Base-by-base conservation (phyloP, 1,139 yeast genomes). In the Candida neerlandica region DNA sequence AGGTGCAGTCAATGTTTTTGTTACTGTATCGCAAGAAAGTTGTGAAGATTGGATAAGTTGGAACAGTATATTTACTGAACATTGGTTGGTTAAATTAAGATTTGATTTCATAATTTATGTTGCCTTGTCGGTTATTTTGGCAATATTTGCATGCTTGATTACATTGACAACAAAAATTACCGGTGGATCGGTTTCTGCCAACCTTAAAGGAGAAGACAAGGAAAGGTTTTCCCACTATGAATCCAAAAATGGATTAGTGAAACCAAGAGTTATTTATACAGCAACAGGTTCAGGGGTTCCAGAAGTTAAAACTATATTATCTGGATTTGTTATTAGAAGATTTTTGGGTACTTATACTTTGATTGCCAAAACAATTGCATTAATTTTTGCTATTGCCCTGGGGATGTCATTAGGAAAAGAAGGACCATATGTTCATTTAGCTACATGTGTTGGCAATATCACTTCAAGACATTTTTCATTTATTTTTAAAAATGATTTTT, bases 361-460 rank as follows among this genome's bases (percentile, higher is more conserved):
- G 15, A 44, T 81, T 29, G 69, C 80, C 49, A 83, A 83, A 61
- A 71, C 84, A 0, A 55, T 72, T 4, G 81, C 84, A 0, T 64
- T 84, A 37, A 69, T 82, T 1, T 70, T 83, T 35, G 84, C 87
- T 1, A 82, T 85, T 48, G 86, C 88, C 0, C 82, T 88, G 0
- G 89, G 89, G 0, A 69, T 84, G 70, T 70, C 84, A 14, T 69
- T 85, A 16, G 90, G 90, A 0, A 85, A 85, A 65, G 90, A 85
- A 57, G 90, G 88, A 2, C 90, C 90, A 0, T 84, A 81, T 61
- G 90, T 85, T 30, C 90, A 85, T 63, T 73, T 84, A 50, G 87
- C 90, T 0, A 78, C 88, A 0, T 81, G 86, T 56, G 84, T 82
- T 12, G 89, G 89, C 1, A 84, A 84, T 59, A 74, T 84, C 37